A percentile compares a stretch with the other conserved stretches of the same genome.
phyloP scores from a whole-genome alignment of 73 alveolate genomes.

The Breviolum minutum region DNA sequence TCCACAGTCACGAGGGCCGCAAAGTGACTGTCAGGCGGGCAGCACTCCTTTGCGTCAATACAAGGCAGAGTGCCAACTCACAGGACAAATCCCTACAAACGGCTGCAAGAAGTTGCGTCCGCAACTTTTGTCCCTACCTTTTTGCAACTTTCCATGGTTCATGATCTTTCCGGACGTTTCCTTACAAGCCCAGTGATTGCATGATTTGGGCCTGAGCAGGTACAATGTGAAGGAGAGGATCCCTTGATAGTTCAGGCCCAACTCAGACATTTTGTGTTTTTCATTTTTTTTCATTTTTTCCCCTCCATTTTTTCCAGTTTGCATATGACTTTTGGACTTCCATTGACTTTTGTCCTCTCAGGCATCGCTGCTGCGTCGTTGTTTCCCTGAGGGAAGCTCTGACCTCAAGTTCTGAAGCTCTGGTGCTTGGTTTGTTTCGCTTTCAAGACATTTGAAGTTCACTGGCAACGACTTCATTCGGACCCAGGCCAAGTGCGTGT shows the following conservation, averaged over 20 bases:
- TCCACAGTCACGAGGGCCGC: neutral
- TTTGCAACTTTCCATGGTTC: no score
- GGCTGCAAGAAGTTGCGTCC: neutral
- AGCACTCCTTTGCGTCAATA: conserved; percentile 53
- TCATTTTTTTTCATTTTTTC: neutral
- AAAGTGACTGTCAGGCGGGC: neutral
- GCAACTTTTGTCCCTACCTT: neutral
- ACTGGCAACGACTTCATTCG: no score
- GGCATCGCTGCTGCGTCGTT: conserved; percentile 36
- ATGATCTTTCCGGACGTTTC: no score
- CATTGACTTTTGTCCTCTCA: neutral
- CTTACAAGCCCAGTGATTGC: no score
- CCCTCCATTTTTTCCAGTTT: neutral
- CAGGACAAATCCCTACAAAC: neutral
- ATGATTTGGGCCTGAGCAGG: neutral
- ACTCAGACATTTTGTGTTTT: neutral
- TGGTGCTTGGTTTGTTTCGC: neutral
- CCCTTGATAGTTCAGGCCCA: conserved; percentile 6
- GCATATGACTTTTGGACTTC: neutral
- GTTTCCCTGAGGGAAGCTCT: conserved; percentile 22
- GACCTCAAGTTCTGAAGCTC: neutral
- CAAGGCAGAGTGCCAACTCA: conserved; percentile 3
- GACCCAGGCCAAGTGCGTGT: conserved; percentile 43
- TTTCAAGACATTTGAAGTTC: no score
- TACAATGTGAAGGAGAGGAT: neutral